A percentile compares a stretch with the other conserved stretches of the same genome.
These are phyloP conservation scores for apple (Malus domestica) DNA, from an alignment of 306 rosid genomes.

Conservation along the genomic window DNA sequence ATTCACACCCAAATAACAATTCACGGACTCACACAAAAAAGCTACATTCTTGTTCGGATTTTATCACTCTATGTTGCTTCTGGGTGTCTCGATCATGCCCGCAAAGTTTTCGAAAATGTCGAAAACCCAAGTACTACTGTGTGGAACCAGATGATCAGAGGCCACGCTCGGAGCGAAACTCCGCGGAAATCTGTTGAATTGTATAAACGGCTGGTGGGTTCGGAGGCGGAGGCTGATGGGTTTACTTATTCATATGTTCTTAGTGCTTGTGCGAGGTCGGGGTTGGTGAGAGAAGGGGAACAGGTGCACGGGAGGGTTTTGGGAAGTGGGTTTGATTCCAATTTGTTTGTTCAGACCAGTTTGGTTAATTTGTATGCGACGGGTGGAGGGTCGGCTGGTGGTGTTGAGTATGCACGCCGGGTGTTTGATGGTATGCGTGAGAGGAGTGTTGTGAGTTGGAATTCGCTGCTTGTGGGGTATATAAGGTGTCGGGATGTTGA, in stretches of 20 bases:
- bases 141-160: constrained; percentile 65
- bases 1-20: constrained; percentile 49
- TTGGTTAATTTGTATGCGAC: constrained; percentile 42
- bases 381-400: constrained; percentile 7
- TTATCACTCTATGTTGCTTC: constrained; percentile 39
- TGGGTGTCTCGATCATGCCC: constrained; percentile 29
- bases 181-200: constrained; percentile 26
- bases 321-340: constrained; percentile 51
- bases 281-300: constrained; percentile 53
- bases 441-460: constrained; percentile 52
- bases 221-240: constrained; percentile 42
- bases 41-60: constrained; percentile 39
- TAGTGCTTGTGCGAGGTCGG: constrained; percentile 50
- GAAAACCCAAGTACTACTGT: constrained; percentile 39
- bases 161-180: neutral
- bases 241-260: constrained; percentile 60
- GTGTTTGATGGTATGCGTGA: constrained; percentile 53
- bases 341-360: constrained; percentile 48
- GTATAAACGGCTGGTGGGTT: constrained; percentile 36
- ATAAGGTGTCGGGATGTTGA: constrained; percentile 37
- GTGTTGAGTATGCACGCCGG: constrained; percentile 31
- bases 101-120: constrained; percentile 20
- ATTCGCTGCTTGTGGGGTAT: constrained; percentile 47
- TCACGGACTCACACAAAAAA: constrained; percentile 47
- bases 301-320: constrained; percentile 54